A percentile compares a stretch with the other conserved stretches of the same genome.
These are phyloP conservation scores for Clarireedia monteithiana DNA, from an alignment of 2,329 filamentous ascomycete species.

Conservation along the genomic window DNA sequence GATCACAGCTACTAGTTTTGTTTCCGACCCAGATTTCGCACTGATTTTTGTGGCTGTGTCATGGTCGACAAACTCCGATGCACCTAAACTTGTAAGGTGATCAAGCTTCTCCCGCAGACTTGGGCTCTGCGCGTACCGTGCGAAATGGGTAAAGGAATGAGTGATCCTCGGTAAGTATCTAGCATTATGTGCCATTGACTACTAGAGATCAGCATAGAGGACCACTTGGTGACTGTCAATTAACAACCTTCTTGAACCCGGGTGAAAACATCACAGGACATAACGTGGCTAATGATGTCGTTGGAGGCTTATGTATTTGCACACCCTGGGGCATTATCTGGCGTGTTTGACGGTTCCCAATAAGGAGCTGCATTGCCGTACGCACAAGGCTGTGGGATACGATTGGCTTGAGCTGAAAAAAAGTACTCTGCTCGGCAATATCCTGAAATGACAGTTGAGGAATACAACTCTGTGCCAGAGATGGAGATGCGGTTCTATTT, in stretches of 20 bases:
- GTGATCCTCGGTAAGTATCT: slow-evolving; percentile 5
- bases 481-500: neutral
- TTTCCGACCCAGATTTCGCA: slow-evolving; percentile 3
- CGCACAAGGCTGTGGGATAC: no score
- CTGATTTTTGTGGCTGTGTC: neutral
- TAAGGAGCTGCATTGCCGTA: slow-evolving; percentile 10
- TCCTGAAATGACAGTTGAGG: no score
- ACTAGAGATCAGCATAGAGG: neutral
- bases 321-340: slow-evolving; percentile 6
- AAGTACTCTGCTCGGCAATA: no score
- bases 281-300: slow-evolving; percentile 6
- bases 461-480: no score
- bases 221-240: neutral
- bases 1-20: slow-evolving; percentile 13
- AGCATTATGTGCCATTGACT: slow-evolving; percentile 8
- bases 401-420: no score
- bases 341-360: slow-evolving; percentile 7
- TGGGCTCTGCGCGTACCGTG: slow-evolving; percentile 6
- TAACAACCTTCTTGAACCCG: slow-evolving; percentile 21
- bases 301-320: slow-evolving; percentile 10
- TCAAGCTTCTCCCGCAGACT: slow-evolving; percentile 3
- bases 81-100: neutral
- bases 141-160: slow-evolving; percentile 3
- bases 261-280: slow-evolving; percentile 22
- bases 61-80: neutral